Percentiles rank a stretch among this genome's conserved stretches.
Conservation (phyloP, 139 green algal genomes). For the Chlamydomonas sphaeroides region DNA sequence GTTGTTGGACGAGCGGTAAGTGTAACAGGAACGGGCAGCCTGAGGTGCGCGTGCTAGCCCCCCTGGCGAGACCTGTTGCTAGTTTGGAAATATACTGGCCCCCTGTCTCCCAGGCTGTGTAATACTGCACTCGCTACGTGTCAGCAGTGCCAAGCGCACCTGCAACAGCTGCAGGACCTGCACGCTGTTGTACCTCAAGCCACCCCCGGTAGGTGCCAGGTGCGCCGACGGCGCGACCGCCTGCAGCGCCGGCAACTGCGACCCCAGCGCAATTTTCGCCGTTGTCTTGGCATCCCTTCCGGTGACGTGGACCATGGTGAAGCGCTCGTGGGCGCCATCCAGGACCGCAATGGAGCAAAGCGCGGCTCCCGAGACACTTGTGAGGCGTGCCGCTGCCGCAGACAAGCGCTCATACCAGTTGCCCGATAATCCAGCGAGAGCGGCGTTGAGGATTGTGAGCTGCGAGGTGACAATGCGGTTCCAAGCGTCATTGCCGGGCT, state of each 20-base stretch:
- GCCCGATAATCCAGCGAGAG: neutral
- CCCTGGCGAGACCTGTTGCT: too few relatives aligned
- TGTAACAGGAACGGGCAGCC: too few relatives aligned
- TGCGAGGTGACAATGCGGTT: neutral
- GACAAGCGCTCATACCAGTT: constrained; percentile 24
- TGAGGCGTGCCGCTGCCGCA: neutral
- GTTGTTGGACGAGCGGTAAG: too few relatives aligned
- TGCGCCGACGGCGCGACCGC: neutral
- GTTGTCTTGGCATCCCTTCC: neutral
- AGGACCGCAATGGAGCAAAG: constrained; percentile 20
- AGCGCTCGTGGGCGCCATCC: neutral
- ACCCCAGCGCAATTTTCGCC: neutral
- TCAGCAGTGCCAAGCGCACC: too few relatives aligned
- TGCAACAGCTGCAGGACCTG: constrained; percentile 36
- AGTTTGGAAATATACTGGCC: too few relatives aligned
- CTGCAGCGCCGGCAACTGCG: constrained; percentile 21
- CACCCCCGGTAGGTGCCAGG: neutral
- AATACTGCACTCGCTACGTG: too few relatives aligned
- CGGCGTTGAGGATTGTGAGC: neutral
- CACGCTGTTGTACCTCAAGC: constrained; percentile 27
- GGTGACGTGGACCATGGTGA: constrained; percentile 21
- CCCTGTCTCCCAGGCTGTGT: too few relatives aligned
- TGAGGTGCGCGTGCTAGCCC: too few relatives aligned
- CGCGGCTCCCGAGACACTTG: neutral
- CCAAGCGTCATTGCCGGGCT: too few relatives aligned